A percentile compares a stretch with the other conserved stretches of the same genome.
These are phyloP conservation scores for Tulasnella sp. DNA, from an alignment of 768 basidiomycete species.

Conservation along the genomic window DNA sequence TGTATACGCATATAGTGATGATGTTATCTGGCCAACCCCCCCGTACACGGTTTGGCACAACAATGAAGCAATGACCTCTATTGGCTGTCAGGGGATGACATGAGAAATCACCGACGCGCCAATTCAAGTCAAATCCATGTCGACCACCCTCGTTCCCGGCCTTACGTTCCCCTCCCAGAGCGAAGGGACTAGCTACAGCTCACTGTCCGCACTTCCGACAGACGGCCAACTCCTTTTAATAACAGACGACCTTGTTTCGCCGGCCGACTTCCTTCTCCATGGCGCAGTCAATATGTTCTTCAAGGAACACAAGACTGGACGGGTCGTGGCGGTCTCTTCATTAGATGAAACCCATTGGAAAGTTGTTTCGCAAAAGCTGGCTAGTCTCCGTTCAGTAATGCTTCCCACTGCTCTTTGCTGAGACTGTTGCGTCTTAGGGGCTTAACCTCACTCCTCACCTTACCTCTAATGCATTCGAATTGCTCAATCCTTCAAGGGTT, in stretches of 20 bases:
- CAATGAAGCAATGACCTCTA: not conserved
- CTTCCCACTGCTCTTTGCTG: not conserved
- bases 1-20: not conserved
- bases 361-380: not conserved
- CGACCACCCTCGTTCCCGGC: conserved; percentile 5
- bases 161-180: not conserved
- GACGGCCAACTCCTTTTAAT: not conserved
- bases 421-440: not conserved
- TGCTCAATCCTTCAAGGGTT: not conserved
- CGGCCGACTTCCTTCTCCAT: conserved; percentile 17
- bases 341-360: conserved; percentile 3
- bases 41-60: not conserved
- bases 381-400: not conserved
- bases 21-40: not conserved
- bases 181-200: not conserved
- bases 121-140: conserved; percentile 10
- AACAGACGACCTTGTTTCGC: conserved; percentile 10
- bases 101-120: not conserved
- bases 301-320: not conserved
- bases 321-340: not conserved
- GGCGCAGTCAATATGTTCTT: not conserved
- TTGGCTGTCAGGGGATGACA: not conserved
- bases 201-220: not conserved
- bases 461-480: not conserved
- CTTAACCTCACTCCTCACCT: not conserved